Percentiles rank a stretch among this genome's conserved stretches.
phyloP scores from a whole-genome alignment of 441 rosid genomes.

The Viola pubescens region DNA sequence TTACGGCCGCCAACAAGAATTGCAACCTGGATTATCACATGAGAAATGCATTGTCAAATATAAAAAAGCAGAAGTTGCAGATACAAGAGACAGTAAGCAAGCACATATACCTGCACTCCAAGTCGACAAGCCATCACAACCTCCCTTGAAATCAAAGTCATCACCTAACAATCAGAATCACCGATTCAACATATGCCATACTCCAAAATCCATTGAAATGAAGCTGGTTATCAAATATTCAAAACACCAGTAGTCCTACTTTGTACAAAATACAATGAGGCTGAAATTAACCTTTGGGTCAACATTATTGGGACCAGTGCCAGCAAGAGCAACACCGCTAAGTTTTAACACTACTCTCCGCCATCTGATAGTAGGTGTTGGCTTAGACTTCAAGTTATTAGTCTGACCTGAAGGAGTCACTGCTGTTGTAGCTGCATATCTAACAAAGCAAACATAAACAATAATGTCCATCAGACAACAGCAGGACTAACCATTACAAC shows the following conservation, averaged over 20 bases:
- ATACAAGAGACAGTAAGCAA: not conserved
- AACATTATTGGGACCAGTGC: slow-evolving; percentile 47
- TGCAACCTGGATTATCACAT: slow-evolving; percentile 34
- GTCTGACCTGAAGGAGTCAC: slow-evolving; percentile 36
- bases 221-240: not conserved
- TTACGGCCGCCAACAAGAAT: slow-evolving; percentile 89
- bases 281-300: slow-evolving; percentile 60
- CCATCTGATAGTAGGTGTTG: slow-evolving; percentile 55
- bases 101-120: slow-evolving; percentile 55
- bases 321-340: slow-evolving; percentile 72
- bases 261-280: too few species aligned
- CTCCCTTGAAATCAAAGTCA: slow-evolving; percentile 65
- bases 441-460: slow-evolving; percentile 17
- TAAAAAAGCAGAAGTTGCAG: not conserved
- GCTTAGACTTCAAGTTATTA: slow-evolving; percentile 35
- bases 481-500: not conserved
- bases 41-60: slow-evolving; percentile 4
- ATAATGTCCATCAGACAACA: not conserved
- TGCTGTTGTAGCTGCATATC: slow-evolving; percentile 33
- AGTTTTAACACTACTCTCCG: slow-evolving; percentile 76
- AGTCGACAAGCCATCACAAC: slow-evolving; percentile 59
- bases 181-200: too few species aligned
- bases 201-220: not conserved
- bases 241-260: too few species aligned
- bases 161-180: slow-evolving; percentile 31